Evolutionary conservation across 73 alveolate species (phyloP).

Genomic region (Uronychia setigera): DNA sequence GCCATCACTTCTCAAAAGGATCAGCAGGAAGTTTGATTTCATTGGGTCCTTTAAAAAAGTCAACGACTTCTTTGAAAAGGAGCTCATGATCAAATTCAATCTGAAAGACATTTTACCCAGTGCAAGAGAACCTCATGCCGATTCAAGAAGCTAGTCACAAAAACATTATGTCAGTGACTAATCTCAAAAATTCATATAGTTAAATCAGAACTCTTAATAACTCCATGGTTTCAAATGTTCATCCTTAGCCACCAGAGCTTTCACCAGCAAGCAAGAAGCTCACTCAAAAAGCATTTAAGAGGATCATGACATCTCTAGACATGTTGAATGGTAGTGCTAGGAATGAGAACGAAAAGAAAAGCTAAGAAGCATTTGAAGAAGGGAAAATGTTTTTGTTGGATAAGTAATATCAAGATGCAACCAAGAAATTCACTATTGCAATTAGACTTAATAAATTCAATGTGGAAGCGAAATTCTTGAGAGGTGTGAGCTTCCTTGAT

Average conservation of each 20-base stretch:
- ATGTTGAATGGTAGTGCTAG: background rate
- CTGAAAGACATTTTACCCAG: background rate
- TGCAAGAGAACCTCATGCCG: conserved; percentile 2
- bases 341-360: background rate
- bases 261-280: background rate
- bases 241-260: background rate
- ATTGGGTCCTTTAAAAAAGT: background rate
- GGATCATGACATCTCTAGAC: background rate
- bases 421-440: conserved; percentile 35
- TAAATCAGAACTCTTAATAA: background rate
- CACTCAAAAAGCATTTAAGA: background rate
- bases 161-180: background rate
- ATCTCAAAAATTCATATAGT: background rate
- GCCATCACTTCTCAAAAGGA: background rate
- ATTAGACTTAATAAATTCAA: conserved; percentile 23
- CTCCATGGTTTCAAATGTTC: background rate
- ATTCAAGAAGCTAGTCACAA: background rate
- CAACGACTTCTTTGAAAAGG: background rate
- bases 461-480: conserved; percentile 38
- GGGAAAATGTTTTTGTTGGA: background rate
- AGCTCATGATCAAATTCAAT: background rate
- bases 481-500: conserved; percentile 60
- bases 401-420: conserved; percentile 26
- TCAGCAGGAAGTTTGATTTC: background rate
- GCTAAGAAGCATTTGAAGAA: background rate